Evolutionary conservation across 1,284 basidiomycete species (phyloP).

Genomic region (Apiotrichum brassicae): DNA sequence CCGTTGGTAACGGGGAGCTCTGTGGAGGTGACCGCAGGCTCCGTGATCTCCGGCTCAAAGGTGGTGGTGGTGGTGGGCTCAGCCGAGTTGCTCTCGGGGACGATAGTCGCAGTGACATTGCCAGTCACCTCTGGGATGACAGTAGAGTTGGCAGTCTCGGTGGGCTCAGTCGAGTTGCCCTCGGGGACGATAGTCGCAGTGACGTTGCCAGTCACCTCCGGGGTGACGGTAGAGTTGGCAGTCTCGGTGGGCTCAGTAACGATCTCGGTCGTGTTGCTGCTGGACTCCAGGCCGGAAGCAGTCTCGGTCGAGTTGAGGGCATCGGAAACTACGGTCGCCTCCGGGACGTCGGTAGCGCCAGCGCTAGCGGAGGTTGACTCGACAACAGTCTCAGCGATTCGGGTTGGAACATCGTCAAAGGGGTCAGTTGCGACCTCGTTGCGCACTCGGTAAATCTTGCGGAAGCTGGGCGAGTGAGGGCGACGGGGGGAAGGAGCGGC

Average conservation of each 20-base stretch:
- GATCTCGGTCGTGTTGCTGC: not conserved
- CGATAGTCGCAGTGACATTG: not conserved
- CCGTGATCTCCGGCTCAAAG: not conserved
- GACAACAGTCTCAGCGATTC: not conserved
- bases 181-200: not conserved
- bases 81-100: not conserved
- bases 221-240: not conserved
- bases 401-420: not conserved
- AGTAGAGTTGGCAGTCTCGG: slow-evolving; percentile 1
- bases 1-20: not conserved
- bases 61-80: too few species aligned
- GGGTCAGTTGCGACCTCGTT: not conserved
- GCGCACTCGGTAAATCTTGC: slow-evolving; percentile 19
- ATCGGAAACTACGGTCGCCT: slow-evolving; percentile 1
- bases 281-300: not conserved
- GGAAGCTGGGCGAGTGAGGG: slow-evolving; percentile 16
- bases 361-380: slow-evolving; percentile 1
- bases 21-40: not conserved
- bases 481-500: slow-evolving; percentile 28
- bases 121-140: not conserved
- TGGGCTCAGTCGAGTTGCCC: not conserved
- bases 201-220: not conserved
- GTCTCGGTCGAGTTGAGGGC: not conserved
- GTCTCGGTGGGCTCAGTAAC: not conserved
- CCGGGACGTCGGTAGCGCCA: slow-evolving; percentile 5